These are phyloP conservation scores for Aureobasidium sp. DNA, from an alignment of 2,329 filamentous ascomycete species.

Conservation along the genomic window DNA sequence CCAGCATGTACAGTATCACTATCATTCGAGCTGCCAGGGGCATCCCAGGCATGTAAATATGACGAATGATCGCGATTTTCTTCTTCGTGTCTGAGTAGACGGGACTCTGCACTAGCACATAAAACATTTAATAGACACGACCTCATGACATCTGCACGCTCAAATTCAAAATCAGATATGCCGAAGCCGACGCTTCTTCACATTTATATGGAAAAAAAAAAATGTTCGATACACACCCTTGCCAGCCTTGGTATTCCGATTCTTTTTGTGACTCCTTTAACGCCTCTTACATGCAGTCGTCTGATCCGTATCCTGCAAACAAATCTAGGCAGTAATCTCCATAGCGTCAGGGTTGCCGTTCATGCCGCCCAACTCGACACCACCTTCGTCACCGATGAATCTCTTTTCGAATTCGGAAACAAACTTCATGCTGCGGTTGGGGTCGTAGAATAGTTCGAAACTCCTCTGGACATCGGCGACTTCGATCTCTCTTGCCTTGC, in stretches of 20 bases:
- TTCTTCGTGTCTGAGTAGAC: background rate
- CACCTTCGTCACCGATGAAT: slow-evolving; percentile 79
- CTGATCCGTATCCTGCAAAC: background rate
- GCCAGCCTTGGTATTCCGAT: slow-evolving; percentile 12
- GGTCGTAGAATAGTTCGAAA: slow-evolving; percentile 91
- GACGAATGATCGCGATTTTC: background rate
- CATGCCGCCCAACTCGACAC: slow-evolving; percentile 55
- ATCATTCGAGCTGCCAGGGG: background rate
- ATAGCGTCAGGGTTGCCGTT: slow-evolving; percentile 53
- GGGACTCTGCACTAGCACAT: background rate
- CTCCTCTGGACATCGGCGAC: slow-evolving; percentile 88
- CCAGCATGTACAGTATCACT: background rate
- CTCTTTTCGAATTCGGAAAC: slow-evolving; percentile 84
- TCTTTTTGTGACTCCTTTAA: slow-evolving; percentile 12
- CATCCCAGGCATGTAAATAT: slow-evolving; percentile 1
- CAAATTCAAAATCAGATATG: background rate
- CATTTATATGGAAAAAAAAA: background rate
- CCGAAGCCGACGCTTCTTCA: background rate
- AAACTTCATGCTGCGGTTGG: slow-evolving; percentile 78
- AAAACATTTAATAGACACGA: slow-evolving; percentile 7
- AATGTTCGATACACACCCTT: background rate
- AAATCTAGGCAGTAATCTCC: slow-evolving; percentile 48
- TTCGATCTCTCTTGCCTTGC: slow-evolving; percentile 72
- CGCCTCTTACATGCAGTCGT: background rate
- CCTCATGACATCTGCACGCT: background rate